Base-by-base conservation (phyloP, 2,329 filamentous ascomycete genomes). In the Tolypocladium pustulatum region DNA sequence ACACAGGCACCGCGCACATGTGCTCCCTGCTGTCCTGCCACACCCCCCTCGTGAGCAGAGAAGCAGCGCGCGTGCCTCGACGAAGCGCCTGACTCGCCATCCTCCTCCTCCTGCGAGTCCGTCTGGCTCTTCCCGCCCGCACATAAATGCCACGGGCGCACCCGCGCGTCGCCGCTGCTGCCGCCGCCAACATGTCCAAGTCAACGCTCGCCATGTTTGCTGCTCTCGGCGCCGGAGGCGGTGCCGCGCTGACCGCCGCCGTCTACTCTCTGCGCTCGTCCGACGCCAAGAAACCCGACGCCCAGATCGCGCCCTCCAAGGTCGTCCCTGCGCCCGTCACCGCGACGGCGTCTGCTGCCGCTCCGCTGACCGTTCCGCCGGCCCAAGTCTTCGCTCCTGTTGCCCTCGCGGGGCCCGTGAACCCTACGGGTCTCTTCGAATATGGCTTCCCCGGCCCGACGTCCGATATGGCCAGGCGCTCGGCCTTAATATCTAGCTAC, bases 371-470 rank as follows among this genome's bases (percentile, higher is more conserved):
- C 46, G 68, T 84, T 34, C 84, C 86, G 2, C 79, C 88, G 59
- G 78, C 85, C 58, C 85, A 87, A 55, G 77, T 78, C 66, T 79
- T 78, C 69, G 64, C 67, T 46, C 65, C 64, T 64, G 66, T 63
- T 61, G 51, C 60, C 25, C 55, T 60, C 30, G 67, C 71, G 56
- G 68, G 75, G 12, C 84, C 81, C 40, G 88, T 92, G 68, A 82
- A 93, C 72, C 89, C 90, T 4, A 77, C 85, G 40, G 89, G 89
- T 13, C 81, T 93, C 65, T 89, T 91, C 73, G 83, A 91, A 65
- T 93, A 93, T 71, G 89, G 94, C 67, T 97, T 97, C 75, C 93
- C 94, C 0, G 94, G 94, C 60, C 94, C 94, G 37, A 78, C 96
- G 43, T 81, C 87, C 67, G 94, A 99, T 74, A 80, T 96, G 51